Evolutionary conservation across 495 filamentous ascomycete genomes (phyloP).

Genomic region (Apodospora peruviana): DNA sequence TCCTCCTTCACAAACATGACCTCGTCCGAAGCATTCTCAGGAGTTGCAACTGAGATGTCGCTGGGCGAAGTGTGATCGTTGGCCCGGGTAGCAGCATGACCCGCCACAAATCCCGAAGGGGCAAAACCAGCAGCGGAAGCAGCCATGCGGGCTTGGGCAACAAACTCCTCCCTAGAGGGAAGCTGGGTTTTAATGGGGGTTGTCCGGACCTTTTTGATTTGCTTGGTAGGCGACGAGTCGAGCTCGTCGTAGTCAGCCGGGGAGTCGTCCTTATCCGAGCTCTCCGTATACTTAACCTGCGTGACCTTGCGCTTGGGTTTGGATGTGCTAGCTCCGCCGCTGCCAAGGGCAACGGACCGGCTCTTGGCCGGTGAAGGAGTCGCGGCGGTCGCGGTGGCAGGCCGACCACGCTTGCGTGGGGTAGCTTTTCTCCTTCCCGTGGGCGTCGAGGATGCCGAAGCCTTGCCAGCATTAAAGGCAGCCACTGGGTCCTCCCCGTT

Average conservation of each 20-base stretch:
- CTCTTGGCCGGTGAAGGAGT: neutral
- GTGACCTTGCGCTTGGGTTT: neutral
- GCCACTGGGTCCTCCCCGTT: constrained; percentile 21
- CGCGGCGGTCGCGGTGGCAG: neutral
- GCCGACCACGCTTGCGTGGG: neutral
- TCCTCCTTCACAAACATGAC: no score
- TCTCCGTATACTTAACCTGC: neutral
- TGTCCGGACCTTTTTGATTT: constrained; percentile 1
- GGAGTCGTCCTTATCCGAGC: constrained; percentile 15
- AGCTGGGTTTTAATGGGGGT: neutral
- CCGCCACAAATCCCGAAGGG: no score
- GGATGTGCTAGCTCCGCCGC: neutral
- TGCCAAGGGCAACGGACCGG: neutral
- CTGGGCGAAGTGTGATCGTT: no score
- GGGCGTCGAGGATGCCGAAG: neutral
- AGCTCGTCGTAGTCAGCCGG: constrained; percentile 23
- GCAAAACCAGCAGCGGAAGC: no score
- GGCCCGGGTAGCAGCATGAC: no score
- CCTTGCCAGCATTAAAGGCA: constrained; percentile 7
- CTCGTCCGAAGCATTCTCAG: no score
- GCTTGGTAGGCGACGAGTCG: constrained; percentile 11
- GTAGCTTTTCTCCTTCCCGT: constrained; percentile 5
- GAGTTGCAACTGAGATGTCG: no score
- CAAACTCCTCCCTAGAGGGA: no score
- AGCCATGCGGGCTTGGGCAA: no score